Base-by-base conservation (phyloP, 106 monocot species). In the Dioscorea dumetorum region DNA sequence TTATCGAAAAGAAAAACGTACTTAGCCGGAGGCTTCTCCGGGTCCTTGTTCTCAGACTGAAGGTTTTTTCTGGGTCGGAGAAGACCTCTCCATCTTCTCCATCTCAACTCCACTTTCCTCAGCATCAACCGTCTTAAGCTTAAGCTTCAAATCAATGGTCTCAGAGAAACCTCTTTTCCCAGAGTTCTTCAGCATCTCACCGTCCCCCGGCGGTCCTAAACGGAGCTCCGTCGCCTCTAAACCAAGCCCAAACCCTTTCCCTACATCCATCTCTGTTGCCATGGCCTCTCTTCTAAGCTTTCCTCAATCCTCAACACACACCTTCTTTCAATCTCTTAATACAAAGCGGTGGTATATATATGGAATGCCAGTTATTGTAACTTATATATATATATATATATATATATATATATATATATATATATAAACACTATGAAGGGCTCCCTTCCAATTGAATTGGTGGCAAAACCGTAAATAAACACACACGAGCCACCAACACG, bases 151-250 rank as follows among this genome's bases (percentile, higher is more conserved):
- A 33, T 85, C 85, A 19, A 85, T 70, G 50, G 73, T 72, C 76
- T 84, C 81, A 41, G 70, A 50, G 57, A 79, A 85, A 9, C 75
- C 90, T 22, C 90, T 59, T 71, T 88, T 88, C 4, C 69, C 77
- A 49, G 71, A 73, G 57, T 49, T 71, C 74, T 78, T 90, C 66
- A 0, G 24, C 4, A 50, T 13, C 33, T 64, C 51, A 1, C 60
- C 64, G 7, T 34, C 72, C 0, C 86, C 82, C 5, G 88, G 88
- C n/a, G 85, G 51, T 0, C 90, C 90, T 24, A 90, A 78, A 33
- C 90, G 66, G 28, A 90, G 81, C 90, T 90, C 90, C 18, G 84
- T 84, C 57, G 75, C 88, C 73, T 79, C 85, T 56, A 74, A 60
- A 61, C 74, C 77, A 48, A 83, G 63, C 3, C 72, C 71, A 33